Base-by-base conservation (phyloP, 768 basidiomycete genomes). In the Cystobasidium onofrii region DNA sequence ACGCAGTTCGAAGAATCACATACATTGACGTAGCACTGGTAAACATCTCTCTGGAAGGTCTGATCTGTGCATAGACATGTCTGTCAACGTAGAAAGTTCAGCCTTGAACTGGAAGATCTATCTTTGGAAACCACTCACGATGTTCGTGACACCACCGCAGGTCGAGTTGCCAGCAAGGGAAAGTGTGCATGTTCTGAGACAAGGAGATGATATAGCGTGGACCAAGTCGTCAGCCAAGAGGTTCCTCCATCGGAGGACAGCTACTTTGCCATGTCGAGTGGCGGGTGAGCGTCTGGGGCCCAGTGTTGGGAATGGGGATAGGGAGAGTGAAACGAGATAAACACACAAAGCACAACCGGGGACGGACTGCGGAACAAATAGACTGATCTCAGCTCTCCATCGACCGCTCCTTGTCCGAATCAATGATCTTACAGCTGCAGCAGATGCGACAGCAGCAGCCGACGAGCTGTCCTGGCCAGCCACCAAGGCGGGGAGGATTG, bases 101-200 rank as follows among this genome's bases (percentile, higher is more conserved):
- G 57, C 25, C 57, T 54, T 29, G 7, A 54, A 54, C 52, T 12
- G 25, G 6, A 27, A 27, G 12, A 29, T 4, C 57, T 60, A 23
- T 50, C 6, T 29, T 29, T 12, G 33, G 57, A 60, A 29, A 20
- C 10, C 12, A 52, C 65, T 29, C 31, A 67, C 65, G 25, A 60
- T 17, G 34, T 71, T 71, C 10, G 33, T 29, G 27, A 71, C 23
- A 44, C 69, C 69, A 60, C 69, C 69, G 55, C 69, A 71, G 7
- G 29, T 36, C 10, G 69, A 71, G 6, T 23, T 55, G 12, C 54
- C 15, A 23, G 69, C 69, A 20, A 31, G 18, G 23, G 33, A 36
- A 18, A 71, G 10, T 10, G 69, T 71, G 69, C 69, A 71, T 2
- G 69, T 71, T 18, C 69, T 71, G 69, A n/a, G n/a, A n/a, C n/a